phyloP scores from a whole-genome alignment of 306 rosid genomes.

The Vigna trinervia region DNA sequence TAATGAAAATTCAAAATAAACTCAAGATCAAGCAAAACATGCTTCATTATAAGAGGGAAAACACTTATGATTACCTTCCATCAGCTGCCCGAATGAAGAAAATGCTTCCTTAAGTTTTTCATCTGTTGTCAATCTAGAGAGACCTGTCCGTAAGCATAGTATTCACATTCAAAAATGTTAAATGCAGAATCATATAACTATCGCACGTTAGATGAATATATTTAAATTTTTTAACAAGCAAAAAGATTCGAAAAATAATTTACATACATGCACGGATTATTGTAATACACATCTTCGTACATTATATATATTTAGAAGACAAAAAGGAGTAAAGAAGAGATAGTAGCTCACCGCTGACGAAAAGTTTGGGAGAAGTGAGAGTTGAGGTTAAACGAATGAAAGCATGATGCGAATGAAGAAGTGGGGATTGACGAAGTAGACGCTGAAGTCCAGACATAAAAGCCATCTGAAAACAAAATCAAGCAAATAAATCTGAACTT shows the following conservation, averaged over 20 bases:
- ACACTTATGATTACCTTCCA: slow-evolving; percentile 55
- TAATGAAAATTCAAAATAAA: slow-evolving; percentile 11
- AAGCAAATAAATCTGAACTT: no score
- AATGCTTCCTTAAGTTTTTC: slow-evolving; percentile 82
- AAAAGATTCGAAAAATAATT: not conserved
- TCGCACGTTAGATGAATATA: not conserved
- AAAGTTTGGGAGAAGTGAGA: slow-evolving; percentile 81
- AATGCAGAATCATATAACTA: not conserved
- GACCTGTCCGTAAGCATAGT: slow-evolving; percentile 59
- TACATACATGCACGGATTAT: not conserved
- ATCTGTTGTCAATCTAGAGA: slow-evolving; percentile 81
- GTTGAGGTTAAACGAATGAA: slow-evolving; percentile 69
- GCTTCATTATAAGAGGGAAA: not conserved
- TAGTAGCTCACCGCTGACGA: slow-evolving; percentile 66
- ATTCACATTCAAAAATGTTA: slow-evolving; percentile 19
- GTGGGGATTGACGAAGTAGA: slow-evolving; percentile 49
- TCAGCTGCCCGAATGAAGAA: slow-evolving; percentile 76
- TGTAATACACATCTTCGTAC: not conserved
- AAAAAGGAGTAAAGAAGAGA: not conserved
- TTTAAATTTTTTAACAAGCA: not conserved
- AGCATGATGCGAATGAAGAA: slow-evolving; percentile 50
- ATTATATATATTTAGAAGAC: not conserved
- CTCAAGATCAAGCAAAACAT: slow-evolving; percentile 36
- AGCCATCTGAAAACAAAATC: slow-evolving; percentile 43
- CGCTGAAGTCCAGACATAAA: slow-evolving; percentile 58